Base-by-base conservation (phyloP, 2,329 filamentous ascomycete species). In the Chaetothyriales sp. region DNA sequence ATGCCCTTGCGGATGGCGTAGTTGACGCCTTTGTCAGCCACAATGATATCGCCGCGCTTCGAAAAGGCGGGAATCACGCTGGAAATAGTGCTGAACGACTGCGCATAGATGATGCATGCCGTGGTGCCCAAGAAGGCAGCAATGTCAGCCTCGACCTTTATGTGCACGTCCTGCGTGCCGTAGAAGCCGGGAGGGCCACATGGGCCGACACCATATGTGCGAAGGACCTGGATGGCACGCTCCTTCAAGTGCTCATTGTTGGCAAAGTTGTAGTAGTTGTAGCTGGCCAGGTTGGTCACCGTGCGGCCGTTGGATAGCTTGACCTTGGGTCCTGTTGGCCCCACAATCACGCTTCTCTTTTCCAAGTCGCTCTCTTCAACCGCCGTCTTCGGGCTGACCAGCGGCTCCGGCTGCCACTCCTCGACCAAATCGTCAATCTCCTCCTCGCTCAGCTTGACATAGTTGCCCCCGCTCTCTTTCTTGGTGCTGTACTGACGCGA, bases 121-220 rank as follows among this genome's bases (percentile, higher is more conserved):
- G 89, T 81, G 1, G 86, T 86, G 20, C 92, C 92, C 22, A 98
- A 70, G 64, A 90, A 94, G 8, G 84, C 78, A 20, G 92, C 88
- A 63, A 98, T 89, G 65, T 96, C 90, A 51, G 86, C 80, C 70
- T 98, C 92, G 15, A 87, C 88, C 73, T 93, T 92, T 79, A 95
- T 90, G 68, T 98, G 92, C 45, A 96, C 89, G 68, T 98, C 92
- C 66, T 96, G 90, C 28, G 88, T 98, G 57, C 89, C 92, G 70
- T 98, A 98, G 71, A 98, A 98, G 57, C 94, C 89, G 5, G 92
- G 92, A 18, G 92, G 92, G 18, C 92, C 92, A 65, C 92, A 98
- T 51, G 92, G 90, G 7, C 92, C 93, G 43, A 98, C 93, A 51
- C 92, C 92, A 62, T 98, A 98, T 18, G 86, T 94, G 53, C 90